A percentile compares a stretch with the other conserved stretches of the same genome.
Conservation (phyloP, 2,329 filamentous ascomycete genomes). For the Fusarium sp. region DNA sequence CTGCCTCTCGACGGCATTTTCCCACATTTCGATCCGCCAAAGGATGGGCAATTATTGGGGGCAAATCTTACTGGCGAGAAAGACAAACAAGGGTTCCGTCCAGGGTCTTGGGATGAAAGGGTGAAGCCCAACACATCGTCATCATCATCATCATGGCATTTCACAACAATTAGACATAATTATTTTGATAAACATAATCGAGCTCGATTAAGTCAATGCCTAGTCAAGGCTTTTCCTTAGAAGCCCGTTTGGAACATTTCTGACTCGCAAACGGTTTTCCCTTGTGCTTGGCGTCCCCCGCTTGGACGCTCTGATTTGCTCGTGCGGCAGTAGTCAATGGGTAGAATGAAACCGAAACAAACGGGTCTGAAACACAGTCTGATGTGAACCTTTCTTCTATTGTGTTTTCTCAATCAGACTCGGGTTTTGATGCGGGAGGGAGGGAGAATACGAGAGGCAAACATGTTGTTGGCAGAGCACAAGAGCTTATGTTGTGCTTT, state of each 20-base stretch:
- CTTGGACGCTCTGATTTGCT: conserved; percentile 21
- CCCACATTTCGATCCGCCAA: conserved; percentile 37
- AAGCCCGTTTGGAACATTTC: neutral
- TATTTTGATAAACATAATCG: neutral
- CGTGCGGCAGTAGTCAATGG: conserved; percentile 4
- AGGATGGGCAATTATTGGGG: conserved; percentile 29
- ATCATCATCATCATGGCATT: neutral
- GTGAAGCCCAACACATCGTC: conserved; percentile 3
- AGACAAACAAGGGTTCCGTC: neutral
- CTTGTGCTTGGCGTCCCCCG: conserved; percentile 15
- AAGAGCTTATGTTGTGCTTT: conserved; percentile 9
- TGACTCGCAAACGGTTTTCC: conserved; percentile 12
- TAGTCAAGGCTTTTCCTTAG: neutral
- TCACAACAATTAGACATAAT: neutral
- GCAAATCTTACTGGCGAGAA: conserved; percentile 11
- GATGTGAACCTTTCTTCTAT: conserved; percentile 9
- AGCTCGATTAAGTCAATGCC: neutral
- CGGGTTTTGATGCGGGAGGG: neutral
- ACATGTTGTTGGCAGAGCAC: conserved; percentile 21
- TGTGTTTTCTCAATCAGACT: neutral
- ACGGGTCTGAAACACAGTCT: conserved; percentile 40
- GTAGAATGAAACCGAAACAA: conserved; percentile 40
- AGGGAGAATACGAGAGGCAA: conserved; percentile 14
- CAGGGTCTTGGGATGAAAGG: conserved; percentile 21
- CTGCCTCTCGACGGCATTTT: conserved; percentile 15